Evolutionary conservation across 192 early-diverging fungal species (phyloP).

Genomic region (Umbelopsis sp.): DNA sequence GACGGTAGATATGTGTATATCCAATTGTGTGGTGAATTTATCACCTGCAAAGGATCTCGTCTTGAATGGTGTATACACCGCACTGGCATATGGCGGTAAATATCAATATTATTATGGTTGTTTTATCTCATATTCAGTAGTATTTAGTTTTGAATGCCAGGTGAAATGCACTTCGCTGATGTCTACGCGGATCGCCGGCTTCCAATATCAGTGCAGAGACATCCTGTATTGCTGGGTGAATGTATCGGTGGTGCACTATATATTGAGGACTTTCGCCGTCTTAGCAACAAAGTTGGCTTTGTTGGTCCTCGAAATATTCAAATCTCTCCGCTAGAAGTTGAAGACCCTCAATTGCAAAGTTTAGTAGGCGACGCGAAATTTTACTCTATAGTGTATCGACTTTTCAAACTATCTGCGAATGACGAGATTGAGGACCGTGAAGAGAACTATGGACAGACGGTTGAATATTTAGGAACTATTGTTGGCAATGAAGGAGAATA

Average conservation of each 20-base stretch:
- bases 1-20: not conserved
- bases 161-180: not conserved
- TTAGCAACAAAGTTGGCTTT: not conserved
- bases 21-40: not conserved
- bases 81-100: not conserved
- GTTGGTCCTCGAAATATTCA: not conserved
- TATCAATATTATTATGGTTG: not conserved
- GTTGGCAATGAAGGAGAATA: not conserved
- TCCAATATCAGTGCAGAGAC: not conserved
- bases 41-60: not conserved
- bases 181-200: not conserved
- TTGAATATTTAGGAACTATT: not conserved
- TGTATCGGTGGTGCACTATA: not conserved
- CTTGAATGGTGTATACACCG: not conserved
- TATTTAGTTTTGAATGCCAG: not conserved
- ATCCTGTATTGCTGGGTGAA: not conserved
- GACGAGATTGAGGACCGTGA: not conserved
- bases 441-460: not conserved
- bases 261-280: not conserved
- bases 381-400: not conserved
- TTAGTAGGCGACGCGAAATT: not conserved
- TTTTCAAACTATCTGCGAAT: not conserved
- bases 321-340: not conserved
- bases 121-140: no score
- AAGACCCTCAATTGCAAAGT: not conserved